These are phyloP conservation scores for Diaporthe amygdali DNA, from an alignment of 2,329 filamentous ascomycete genomes.

Conservation along the genomic window DNA sequence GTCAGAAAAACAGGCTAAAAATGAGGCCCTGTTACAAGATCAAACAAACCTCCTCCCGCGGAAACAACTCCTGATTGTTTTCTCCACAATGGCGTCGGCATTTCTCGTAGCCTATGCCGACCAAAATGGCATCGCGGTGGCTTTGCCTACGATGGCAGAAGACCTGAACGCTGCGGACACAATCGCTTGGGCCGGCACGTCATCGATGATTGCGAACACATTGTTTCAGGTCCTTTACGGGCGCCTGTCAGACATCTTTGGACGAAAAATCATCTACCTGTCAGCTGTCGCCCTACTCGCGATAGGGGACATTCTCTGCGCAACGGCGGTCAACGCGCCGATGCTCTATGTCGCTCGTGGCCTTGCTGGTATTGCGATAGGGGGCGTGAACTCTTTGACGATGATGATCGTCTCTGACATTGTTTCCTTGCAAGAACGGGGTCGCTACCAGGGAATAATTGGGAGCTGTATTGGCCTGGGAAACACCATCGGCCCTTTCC, in stretches of 20 bases:
- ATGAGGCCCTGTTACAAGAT: constrained; percentile 9
- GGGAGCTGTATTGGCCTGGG: constrained; percentile 49
- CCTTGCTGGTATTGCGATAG: constrained; percentile 41
- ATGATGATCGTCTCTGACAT: constrained; percentile 46
- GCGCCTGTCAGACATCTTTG: constrained; percentile 42
- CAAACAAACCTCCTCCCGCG: constrained; percentile 41
- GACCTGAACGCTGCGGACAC: constrained; percentile 38
- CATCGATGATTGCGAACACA: constrained; percentile 42
- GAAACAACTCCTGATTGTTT: constrained; percentile 37
- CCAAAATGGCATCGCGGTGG: constrained; percentile 40
- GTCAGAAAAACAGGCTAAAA: background rate
- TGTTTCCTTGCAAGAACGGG: constrained; percentile 40
- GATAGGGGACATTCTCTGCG: constrained; percentile 37
- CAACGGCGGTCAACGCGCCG: constrained; percentile 35
- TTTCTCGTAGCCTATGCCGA: constrained; percentile 43
- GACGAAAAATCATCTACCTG: constrained; percentile 39
- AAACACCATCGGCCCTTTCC: constrained; percentile 51
- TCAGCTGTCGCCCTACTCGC: constrained; percentile 35
- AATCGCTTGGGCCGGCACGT: constrained; percentile 42
- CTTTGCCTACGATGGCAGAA: constrained; percentile 42
- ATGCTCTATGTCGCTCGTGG: constrained; percentile 42
- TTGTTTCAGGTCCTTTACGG: constrained; percentile 43
- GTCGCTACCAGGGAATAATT: constrained; percentile 43
- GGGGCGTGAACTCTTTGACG: constrained; percentile 39
- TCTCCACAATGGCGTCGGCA: constrained; percentile 35